phyloP scores from a whole-genome alignment of 2,329 filamentous ascomycete genomes.

The Paracoccidioides lutzii region DNA sequence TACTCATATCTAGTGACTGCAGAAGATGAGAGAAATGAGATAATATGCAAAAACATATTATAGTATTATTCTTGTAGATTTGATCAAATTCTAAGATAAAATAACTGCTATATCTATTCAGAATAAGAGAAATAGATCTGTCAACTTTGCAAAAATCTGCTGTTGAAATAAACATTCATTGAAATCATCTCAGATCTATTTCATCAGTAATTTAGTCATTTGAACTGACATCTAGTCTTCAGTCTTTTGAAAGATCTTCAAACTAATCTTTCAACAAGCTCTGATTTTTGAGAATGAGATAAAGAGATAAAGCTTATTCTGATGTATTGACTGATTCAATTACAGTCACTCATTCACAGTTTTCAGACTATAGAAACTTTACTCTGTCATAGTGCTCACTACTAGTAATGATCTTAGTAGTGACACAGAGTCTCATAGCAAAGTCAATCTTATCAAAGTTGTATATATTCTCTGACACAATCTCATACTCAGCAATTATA shows the following conservation, averaged over 20 bases:
- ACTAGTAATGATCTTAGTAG: not conserved
- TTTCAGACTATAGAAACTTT: constrained; percentile 10
- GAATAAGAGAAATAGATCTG: not conserved
- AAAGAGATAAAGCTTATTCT: not conserved
- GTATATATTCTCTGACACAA: not conserved
- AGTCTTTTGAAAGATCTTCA: not conserved
- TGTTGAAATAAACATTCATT: not conserved
- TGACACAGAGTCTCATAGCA: not conserved
- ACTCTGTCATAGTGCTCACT: not conserved
- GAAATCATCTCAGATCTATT: not conserved
- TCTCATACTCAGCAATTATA: too few relatives aligned
- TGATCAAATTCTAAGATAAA: too few relatives aligned
- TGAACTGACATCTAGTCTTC: not conserved
- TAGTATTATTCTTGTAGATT: too few relatives aligned
- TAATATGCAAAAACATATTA: too few relatives aligned
- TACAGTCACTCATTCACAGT: constrained; percentile 9
- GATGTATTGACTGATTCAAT: constrained; percentile 2
- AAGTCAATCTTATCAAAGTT: not conserved
- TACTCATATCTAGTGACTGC: too few relatives aligned
- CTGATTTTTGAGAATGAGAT: not conserved
- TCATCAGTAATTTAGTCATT: constrained; percentile 2
- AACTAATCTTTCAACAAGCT: not conserved
- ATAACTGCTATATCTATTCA: too few relatives aligned
- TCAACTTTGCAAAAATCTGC: not conserved
- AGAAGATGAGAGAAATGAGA: too few relatives aligned